Percentiles rank a stretch among this genome's conserved stretches.
Conservation (phyloP, 2,329 filamentous ascomycete species). For the Dendrostoma leiphaemia region DNA sequence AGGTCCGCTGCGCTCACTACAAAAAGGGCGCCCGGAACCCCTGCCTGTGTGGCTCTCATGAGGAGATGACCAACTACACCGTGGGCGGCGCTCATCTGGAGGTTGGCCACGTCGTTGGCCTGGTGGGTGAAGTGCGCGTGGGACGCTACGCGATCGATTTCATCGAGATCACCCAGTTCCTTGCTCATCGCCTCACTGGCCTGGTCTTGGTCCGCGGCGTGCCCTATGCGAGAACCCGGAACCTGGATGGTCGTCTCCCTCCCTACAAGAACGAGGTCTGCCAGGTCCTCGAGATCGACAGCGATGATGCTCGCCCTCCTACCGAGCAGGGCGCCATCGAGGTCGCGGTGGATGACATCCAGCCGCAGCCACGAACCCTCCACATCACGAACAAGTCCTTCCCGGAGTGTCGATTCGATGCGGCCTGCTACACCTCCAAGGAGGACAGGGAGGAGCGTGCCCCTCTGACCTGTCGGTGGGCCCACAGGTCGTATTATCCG, state of each 20-base stretch:
- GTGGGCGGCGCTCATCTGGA: constrained; percentile 7
- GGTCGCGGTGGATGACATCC: constrained; percentile 36
- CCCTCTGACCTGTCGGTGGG: constrained; percentile 53
- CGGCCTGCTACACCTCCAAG: constrained; percentile 20
- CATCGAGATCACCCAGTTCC: constrained; percentile 38
- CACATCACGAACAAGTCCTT: constrained; percentile 55
- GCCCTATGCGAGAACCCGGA: constrained; percentile 34
- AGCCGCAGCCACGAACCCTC: constrained; percentile 38
- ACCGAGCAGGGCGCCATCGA: constrained; percentile 41
- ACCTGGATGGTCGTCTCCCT: constrained; percentile 35
- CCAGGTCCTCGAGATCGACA: constrained; percentile 38
- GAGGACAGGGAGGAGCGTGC: constrained; percentile 28
- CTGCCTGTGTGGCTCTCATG: constrained; percentile 9
- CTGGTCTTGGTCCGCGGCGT: constrained; percentile 39
- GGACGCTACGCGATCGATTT: constrained; percentile 15
- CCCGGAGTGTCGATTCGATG: constrained; percentile 33
- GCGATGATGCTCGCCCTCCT: constrained; percentile 30
- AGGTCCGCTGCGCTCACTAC: constrained; percentile 3
- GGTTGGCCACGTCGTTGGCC: constrained; percentile 21
- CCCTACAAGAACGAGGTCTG: constrained; percentile 43
- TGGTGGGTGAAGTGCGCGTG: constrained; percentile 23
- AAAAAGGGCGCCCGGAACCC: constrained; percentile 13
- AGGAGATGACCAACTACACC: constrained; percentile 11
- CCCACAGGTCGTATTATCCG: constrained; percentile 34
- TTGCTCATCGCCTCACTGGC: constrained; percentile 33